A percentile compares a stretch with the other conserved stretches of the same genome.
Conservation (phyloP, 805 yeast species). For the Hanseniaspora pseudoguilliermondii region DNA sequence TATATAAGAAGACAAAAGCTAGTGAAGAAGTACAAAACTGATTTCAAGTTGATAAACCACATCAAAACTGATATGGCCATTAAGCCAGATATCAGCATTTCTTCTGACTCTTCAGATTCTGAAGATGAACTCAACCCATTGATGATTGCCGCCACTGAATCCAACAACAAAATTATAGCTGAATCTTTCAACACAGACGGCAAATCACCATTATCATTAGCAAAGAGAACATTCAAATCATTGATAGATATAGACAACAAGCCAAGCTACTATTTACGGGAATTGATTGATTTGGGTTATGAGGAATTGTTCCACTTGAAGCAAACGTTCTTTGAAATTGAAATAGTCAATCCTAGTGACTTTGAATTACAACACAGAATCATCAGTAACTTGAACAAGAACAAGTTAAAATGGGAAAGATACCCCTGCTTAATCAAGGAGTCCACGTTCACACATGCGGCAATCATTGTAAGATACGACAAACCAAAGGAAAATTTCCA, state of each 20-base stretch:
- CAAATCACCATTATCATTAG: conserved; percentile 6
- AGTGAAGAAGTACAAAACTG: not conserved
- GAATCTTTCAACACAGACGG: conserved; percentile 1
- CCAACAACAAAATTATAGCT: conserved; percentile 4
- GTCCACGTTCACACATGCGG: conserved; percentile 65
- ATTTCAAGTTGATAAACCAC: conserved; percentile 7
- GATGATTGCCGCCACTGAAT: not conserved
- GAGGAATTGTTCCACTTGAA: conserved; percentile 17
- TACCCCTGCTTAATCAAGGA: conserved; percentile 55
- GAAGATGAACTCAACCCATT: not conserved
- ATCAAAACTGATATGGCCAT: not conserved
- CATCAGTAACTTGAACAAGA: conserved; percentile 41
- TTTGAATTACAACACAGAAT: conserved; percentile 36
- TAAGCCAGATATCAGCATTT: not conserved
- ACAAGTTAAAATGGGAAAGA: conserved; percentile 48
- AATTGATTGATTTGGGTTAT: conserved; percentile 21
- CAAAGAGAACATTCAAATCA: conserved; percentile 9
- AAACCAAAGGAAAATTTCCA: conserved; percentile 36
- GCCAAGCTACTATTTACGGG: conserved; percentile 23
- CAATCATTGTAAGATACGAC: conserved; percentile 56
- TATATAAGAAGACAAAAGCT: conserved; percentile 4
- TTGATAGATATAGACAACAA: conserved; percentile 19
- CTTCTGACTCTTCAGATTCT: not conserved
- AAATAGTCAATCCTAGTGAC: conserved; percentile 24
- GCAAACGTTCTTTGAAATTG: conserved; percentile 23